Base-by-base conservation (phyloP, 148 eudicot genomes). In the Nyssa sinensis region DNA sequence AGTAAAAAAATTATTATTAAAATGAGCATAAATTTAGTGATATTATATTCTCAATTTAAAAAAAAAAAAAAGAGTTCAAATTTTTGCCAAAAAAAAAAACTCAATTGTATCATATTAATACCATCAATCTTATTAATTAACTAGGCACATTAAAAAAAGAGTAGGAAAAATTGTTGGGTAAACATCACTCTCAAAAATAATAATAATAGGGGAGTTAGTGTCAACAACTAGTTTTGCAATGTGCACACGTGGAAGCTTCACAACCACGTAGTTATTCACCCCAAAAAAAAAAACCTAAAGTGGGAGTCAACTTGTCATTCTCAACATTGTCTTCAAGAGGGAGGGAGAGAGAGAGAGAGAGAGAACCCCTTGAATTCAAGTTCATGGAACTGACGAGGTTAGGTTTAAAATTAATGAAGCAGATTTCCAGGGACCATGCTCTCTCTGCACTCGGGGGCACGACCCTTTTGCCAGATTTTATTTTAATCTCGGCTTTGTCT, bases 371-470 rank as follows among this genome's bases (percentile, higher is more conserved):
- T n/a, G n/a, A n/a, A n/a, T n/a, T n/a, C 47, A 61, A 67, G 74
- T 74, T 34, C 76, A 70, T 32, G 0, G 74, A 47, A 73, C 8
- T 55, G 28, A 70, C 9, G 51, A 60, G 66, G 69, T 77, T 71
- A 67, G 73, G 72, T 72, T 77, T 58, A 30, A 66, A 70, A 61
- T 47, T 14, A 72, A 74, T 69, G 67, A 71, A 66, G 61, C 82
- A 30, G 79, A 75, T 75, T 75, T 80, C 34, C 70, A 55, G 82
- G 78, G 82, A 69, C 74, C 71, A 63, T 79, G 75, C 77, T 23
- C 74, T 24, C 44, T 30, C 4, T 53, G 75, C 73, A 75, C 79
- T 71, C 79, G 79, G 61, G 79, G 79, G 79, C 83, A 80, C 74
- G 79, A 80, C 79, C 83, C 39, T 35, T 75, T 80, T 62, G 65